phyloP scores from a whole-genome alignment of 495 filamentous ascomycete genomes.

The Aspergillus kassunensis region DNA sequence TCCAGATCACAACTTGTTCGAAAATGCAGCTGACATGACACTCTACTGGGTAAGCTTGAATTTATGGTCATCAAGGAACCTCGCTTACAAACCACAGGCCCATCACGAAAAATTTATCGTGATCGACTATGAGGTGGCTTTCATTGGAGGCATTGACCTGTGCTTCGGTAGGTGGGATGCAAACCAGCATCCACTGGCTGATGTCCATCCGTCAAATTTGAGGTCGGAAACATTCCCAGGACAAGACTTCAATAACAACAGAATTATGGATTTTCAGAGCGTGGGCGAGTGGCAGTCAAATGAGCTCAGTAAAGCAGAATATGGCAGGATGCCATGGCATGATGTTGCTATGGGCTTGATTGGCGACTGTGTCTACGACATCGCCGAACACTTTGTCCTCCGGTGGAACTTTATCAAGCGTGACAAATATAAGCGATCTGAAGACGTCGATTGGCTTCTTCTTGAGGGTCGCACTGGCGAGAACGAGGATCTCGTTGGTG shows the following conservation, averaged over 20 bases:
- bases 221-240: constrained; percentile 85
- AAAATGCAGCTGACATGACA: constrained; percentile 94
- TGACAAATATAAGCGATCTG: constrained; percentile 92
- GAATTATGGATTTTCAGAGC: constrained; percentile 91
- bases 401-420: constrained; percentile 97
- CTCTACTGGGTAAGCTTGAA: constrained; percentile 71
- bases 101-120: constrained; percentile 97
- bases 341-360: constrained; percentile 88
- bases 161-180: constrained; percentile 94
- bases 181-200: constrained; percentile 78
- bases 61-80: background rate
- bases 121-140: constrained; percentile 84
- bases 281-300: constrained; percentile 92
- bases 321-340: constrained; percentile 96
- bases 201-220: constrained; percentile 83
- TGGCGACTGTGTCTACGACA: constrained; percentile 87
- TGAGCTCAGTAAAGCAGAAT: constrained; percentile 86
- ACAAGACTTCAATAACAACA: constrained; percentile 94
- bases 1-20: constrained; percentile 91
- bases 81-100: constrained; percentile 40
- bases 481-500: constrained; percentile 78
- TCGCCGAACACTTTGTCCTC: constrained; percentile 93
- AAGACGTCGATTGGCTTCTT: constrained; percentile 74
- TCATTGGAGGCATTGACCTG: constrained; percentile 91
- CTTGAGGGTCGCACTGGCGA: constrained; percentile 75